phyloP scores from a whole-genome alignment of 2,329 filamentous ascomycete species.

The Simplicillium sp. region DNA sequence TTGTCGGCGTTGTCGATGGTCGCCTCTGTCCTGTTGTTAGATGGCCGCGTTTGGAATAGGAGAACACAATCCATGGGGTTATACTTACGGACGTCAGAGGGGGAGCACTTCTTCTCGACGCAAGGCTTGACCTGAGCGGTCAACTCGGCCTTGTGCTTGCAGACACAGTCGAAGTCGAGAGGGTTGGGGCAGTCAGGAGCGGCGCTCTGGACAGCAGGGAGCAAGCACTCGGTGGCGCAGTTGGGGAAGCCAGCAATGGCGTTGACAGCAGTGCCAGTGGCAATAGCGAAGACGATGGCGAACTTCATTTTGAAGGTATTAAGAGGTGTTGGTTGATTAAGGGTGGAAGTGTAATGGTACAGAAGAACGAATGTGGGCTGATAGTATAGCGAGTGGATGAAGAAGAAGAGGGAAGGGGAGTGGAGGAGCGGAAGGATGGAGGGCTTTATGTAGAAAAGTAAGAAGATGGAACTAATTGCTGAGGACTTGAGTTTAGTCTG shows the following conservation, averaged over 20 bases:
- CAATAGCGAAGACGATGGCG: slow-evolving; percentile 22
- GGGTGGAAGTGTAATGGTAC: slow-evolving; percentile 8
- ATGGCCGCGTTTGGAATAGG: neutral
- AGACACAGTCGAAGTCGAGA: slow-evolving; percentile 24
- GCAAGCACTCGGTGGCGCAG: slow-evolving; percentile 22
- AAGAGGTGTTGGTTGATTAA: slow-evolving; percentile 4
- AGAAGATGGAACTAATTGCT: neutral
- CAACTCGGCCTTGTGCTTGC: slow-evolving; percentile 21
- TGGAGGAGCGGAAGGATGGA: slow-evolving; percentile 9
- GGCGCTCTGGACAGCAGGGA: slow-evolving; percentile 23
- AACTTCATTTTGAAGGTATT: slow-evolving; percentile 27
- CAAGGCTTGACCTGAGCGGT: slow-evolving; percentile 21
- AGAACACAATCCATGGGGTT: too few species aligned
- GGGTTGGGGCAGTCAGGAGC: slow-evolving; percentile 19
- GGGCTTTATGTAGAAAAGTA: slow-evolving; percentile 19
- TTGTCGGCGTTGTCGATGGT: slow-evolving; percentile 26
- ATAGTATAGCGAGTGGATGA: slow-evolving; percentile 16
- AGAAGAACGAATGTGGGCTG: slow-evolving; percentile 20
- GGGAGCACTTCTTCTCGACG: slow-evolving; percentile 25
- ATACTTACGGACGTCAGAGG: slow-evolving; percentile 27
- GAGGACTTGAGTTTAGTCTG: too few species aligned
- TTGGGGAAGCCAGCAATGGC: slow-evolving; percentile 3
- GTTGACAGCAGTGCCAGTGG: slow-evolving; percentile 23
- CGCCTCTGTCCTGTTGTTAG: slow-evolving; percentile 20
- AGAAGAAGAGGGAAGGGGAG: slow-evolving; percentile 6